Percentiles rank a stretch among this genome's conserved stretches.
Evolutionary conservation across 192 early-diverging fungal species (phyloP).

Genomic region (Gryganskiella cystojenkinii): DNA sequence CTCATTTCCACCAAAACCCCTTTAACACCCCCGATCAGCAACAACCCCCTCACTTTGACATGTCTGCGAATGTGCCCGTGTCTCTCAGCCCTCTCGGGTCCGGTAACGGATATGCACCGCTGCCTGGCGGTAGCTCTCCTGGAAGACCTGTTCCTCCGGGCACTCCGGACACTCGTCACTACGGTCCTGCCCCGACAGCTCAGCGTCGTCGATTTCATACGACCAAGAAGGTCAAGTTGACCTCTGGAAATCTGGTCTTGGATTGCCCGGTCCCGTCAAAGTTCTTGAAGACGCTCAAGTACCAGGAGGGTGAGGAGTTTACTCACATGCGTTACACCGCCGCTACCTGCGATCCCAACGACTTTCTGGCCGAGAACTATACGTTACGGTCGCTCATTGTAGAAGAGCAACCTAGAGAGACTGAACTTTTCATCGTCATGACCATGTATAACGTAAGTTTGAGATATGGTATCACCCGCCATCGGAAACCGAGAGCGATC

Average conservation of each 20-base stretch:
- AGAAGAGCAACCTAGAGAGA: conserved; percentile 50
- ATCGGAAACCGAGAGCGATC: neutral
- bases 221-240: conserved; percentile 62
- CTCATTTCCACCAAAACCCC: too few relatives aligned
- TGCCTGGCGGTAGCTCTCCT: too few relatives aligned
- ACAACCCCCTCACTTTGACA: too few relatives aligned
- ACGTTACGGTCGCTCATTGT: conserved; percentile 68
- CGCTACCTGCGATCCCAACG: conserved; percentile 81
- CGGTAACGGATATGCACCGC: too few relatives aligned
- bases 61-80: too few relatives aligned
- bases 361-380: conserved; percentile 76
- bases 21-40: too few relatives aligned
- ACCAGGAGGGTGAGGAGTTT: conserved; percentile 74
- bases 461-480: conserved; percentile 42
- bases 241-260: conserved; percentile 70
- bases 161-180: conserved; percentile 4
- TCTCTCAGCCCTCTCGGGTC: too few relatives aligned
- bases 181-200: conserved; percentile 32
- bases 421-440: conserved; percentile 80
- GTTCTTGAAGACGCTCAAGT: conserved; percentile 56
- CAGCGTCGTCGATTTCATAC: conserved; percentile 53
- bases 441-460: conserved; percentile 41
- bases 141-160: neutral
- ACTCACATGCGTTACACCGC: conserved; percentile 93
- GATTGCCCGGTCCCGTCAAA: conserved; percentile 70